Conservation (phyloP, 805 yeast genomes). For the Wickerhamomyces alni region DNA sequence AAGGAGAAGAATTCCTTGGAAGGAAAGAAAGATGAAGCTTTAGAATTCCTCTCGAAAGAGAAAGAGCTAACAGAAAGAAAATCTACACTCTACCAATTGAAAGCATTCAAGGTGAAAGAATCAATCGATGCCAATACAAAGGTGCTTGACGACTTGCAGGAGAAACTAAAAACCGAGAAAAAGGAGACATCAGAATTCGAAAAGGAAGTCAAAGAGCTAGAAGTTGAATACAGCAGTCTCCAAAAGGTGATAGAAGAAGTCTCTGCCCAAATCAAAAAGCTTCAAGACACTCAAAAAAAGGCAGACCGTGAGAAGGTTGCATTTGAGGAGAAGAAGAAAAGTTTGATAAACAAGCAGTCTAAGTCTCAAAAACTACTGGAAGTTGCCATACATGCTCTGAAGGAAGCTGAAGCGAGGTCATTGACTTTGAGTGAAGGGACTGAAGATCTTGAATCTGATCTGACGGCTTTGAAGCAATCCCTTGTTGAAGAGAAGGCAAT, state of each 20-base stretch:
- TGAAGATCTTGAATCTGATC: conserved; percentile 36
- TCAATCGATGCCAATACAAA: conserved; percentile 33
- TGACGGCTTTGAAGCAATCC: conserved; percentile 36
- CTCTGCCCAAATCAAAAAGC: conserved; percentile 22
- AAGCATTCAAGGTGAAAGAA: conserved; percentile 33
- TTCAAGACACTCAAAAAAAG: conserved; percentile 33
- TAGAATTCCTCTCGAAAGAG: conserved; percentile 59
- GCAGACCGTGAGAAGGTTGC: conserved; percentile 58
- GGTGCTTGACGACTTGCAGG: conserved; percentile 34
- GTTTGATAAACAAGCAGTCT: conserved; percentile 48
- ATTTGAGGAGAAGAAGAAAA: conserved; percentile 71
- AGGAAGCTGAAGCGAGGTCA: conserved; percentile 41
- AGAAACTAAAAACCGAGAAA: conserved; percentile 37
- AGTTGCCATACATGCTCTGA: conserved; percentile 38
- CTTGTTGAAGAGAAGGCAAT: conserved; percentile 46
- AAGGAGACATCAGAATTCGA: conserved; percentile 34
- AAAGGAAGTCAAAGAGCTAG: conserved; percentile 29
- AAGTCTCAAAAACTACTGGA: conserved; percentile 52
- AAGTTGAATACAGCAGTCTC: conserved; percentile 23
- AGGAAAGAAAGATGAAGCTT: conserved; percentile 58
- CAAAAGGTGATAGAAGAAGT: conserved; percentile 18
- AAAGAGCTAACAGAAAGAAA: conserved; percentile 48
- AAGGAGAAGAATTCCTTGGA: conserved; percentile 66
- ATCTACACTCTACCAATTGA: conserved; percentile 51
- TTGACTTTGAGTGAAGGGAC: conserved; percentile 39